Base-by-base conservation (phyloP, 2,329 filamentous ascomycete genomes). In the Penicillium nordicum region DNA sequence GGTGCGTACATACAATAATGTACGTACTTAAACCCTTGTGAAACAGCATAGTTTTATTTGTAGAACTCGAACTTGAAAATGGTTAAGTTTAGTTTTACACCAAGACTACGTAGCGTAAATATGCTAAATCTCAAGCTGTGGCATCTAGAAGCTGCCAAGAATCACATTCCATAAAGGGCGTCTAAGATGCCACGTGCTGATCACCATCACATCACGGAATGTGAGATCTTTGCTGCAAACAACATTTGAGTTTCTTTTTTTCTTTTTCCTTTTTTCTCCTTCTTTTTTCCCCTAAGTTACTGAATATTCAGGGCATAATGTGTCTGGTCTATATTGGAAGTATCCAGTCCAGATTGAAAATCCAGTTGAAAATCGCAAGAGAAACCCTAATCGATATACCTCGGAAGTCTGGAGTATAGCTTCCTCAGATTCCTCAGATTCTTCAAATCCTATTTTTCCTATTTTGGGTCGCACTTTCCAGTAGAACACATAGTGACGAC, bases 191-290 rank as follows among this genome's bases (percentile, higher is more conserved):
- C 53, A 56, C 41, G 48, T 52, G 53, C 23, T 12, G 48, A 36
- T 48, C 50, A 44, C 11, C 21, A 32, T 40, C 29, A 37, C 25
- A 43, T 51, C 49, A 36, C 5, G 41, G 53, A 56, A 56, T 56
- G 53, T 46, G 42, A 36, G 14, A 8, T 25, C 27, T 40, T n/a
- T n/a, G 25, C 48, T 41, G 53, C 53, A 52, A 52, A 41, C 53
- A 37, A 25, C 8, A 18, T n/a, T 49, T 34, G 18, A 14, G 36
- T 5, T 18, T 46, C 5, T 30, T 21, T 21, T 21, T 21, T 21
- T 21, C 2, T 21, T 21, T 21, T 21, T 21, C 3, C 3, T 3
- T 21, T 21, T 21, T 21, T 21, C 18, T 18, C 1, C 25, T 30
- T 30, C 29, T 27, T 25, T n/a, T 29, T 25, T n/a, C 16, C 27